These are phyloP conservation scores for Pyrenula massariospora DNA, from an alignment of 495 filamentous ascomycete species.

Conservation along the genomic window DNA sequence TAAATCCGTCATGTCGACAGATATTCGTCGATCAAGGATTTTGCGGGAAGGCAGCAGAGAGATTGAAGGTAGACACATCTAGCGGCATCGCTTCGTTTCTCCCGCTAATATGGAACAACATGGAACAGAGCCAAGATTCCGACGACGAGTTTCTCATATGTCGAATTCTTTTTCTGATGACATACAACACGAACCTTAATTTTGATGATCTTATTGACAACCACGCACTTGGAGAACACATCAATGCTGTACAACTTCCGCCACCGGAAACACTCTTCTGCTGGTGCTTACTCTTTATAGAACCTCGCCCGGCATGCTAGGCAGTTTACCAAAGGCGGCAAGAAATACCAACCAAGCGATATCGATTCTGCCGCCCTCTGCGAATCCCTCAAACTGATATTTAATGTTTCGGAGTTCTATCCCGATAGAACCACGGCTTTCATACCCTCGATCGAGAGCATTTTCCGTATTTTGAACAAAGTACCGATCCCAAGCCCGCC, in stretches of 20 bases:
- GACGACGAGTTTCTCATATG: slow-evolving; percentile 85
- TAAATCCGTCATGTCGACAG: slow-evolving; percentile 60
- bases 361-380: slow-evolving; percentile 70
- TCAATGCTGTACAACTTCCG: slow-evolving; percentile 39
- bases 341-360: slow-evolving; percentile 29
- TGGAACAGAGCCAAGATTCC: slow-evolving; percentile 47
- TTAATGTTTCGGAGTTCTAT: slow-evolving; percentile 71
- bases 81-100: too few species aligned
- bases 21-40: slow-evolving; percentile 72
- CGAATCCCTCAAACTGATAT: slow-evolving; percentile 80
- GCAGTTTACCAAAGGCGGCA: slow-evolving; percentile 36
- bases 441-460: slow-evolving; percentile 51
- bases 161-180: slow-evolving; percentile 74
- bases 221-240: slow-evolving; percentile 55
- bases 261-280: background rate
- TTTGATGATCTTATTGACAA: slow-evolving; percentile 58
- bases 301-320: slow-evolving; percentile 61
- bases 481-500: slow-evolving; percentile 42
- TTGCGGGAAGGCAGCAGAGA: slow-evolving; percentile 55
- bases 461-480: slow-evolving; percentile 60
- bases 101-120: background rate
- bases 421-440: slow-evolving; percentile 48
- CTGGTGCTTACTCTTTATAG: slow-evolving; percentile 19
- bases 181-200: slow-evolving; percentile 66
- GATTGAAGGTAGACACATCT: slow-evolving; percentile 44